Evolutionary conservation across 2,329 filamentous ascomycete genomes (phyloP), one percentile per base, ranked within the genome.

Genomic region (Neonectria coccinea): DNA sequence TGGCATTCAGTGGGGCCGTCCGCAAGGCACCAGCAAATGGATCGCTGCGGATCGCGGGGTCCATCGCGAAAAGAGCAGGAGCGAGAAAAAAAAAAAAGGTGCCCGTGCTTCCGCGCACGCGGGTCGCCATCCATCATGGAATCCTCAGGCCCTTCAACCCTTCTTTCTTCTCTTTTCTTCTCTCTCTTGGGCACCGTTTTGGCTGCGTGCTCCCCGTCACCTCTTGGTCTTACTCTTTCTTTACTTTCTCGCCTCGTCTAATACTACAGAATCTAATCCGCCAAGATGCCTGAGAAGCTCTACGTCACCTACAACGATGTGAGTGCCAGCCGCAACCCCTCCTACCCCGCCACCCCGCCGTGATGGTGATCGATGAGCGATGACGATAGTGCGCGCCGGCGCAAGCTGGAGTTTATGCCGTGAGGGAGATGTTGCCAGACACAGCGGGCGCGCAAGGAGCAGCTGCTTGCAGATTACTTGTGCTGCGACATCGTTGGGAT

Each of bases 291-390:
- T 70, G 86, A 95, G 81, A 97, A 97, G 80, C 81, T 94, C 79
- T 97, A 95, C 83, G 89, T 96, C 78, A 96, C 92, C 73, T 97
- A 97, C 83, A 97, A 97, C 80, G 89, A 96, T 88, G 92, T 94
- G 84, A 80, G 88, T 81, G 65, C 60, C 31, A 33, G 31, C 31
- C 29, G 31, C 31, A 33, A 68, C 54, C 64, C 59, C 65, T 59
- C 61, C 60, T 71, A 70, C 71, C 73, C 68, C 72, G 70, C 71
- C 72, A 73, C 68, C 72, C 71, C 71, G 70, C 71, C 62, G 68
- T 65, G 63, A 57, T 48, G 59, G 18, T 31, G 56, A 51, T 59
- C 33, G n/a, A 59, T 48, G 33, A 67, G 68, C 64, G 62, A 70
- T 65, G 64, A 66, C 50, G 62, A 36, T 16, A 50, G 59, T 62